Percentiles rank a stretch among this genome's conserved stretches.
These are phyloP conservation scores for Populus euphratica DNA, from an alignment of 345 rosid genomes.

Conservation along the genomic window DNA sequence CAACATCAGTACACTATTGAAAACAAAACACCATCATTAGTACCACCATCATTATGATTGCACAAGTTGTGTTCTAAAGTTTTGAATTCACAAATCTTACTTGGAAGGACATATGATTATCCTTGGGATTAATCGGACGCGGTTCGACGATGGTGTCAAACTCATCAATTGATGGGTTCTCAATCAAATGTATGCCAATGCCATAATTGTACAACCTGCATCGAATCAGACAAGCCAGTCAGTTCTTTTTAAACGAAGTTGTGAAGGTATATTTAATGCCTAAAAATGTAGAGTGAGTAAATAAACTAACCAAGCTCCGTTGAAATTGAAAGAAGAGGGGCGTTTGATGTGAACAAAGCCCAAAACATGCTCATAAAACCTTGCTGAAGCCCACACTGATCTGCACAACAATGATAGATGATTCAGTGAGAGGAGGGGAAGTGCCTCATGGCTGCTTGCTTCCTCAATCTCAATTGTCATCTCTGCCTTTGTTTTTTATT, in stretches of 20 bases:
- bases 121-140: conserved; percentile 51
- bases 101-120: conserved; percentile 58
- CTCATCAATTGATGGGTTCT: conserved; percentile 40
- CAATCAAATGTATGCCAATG: conserved; percentile 57
- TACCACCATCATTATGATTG: not conserved
- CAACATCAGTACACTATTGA: conserved; percentile 47
- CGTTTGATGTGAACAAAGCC: conserved; percentile 55
- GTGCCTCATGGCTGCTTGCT: conserved; percentile 30
- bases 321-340: conserved; percentile 63
- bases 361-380: conserved; percentile 48
- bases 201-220: conserved; percentile 57
- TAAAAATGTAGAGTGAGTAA: not conserved
- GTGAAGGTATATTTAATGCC: not conserved
- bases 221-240: not conserved
- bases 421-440: conserved; percentile 52
- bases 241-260: not conserved
- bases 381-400: conserved; percentile 42
- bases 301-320: conserved; percentile 36
- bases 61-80: not conserved
- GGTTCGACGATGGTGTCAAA: conserved; percentile 37
- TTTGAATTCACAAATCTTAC: conserved; percentile 15
- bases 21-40: not conserved
- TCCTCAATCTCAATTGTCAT: conserved; percentile 29
- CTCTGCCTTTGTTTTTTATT: not conserved
- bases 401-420: conserved; percentile 50